These are phyloP conservation scores for Tylopilus sp. DNA, from an alignment of 768 basidiomycete species.

Conservation along the genomic window DNA sequence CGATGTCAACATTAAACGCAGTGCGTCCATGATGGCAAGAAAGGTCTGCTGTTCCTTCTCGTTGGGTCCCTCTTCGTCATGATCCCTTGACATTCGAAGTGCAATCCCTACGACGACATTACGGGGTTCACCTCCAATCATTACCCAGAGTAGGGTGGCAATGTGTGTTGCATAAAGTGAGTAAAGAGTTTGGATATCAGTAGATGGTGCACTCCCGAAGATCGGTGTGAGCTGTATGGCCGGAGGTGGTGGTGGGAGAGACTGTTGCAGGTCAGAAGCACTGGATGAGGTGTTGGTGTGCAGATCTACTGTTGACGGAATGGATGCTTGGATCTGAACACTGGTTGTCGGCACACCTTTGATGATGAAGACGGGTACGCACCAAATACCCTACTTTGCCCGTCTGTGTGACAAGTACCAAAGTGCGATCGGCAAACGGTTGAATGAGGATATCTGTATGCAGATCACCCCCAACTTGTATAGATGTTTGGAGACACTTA, in stretches of 20 bases:
- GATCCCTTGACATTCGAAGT: constrained; percentile 40
- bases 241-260: constrained; percentile 60
- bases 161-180: constrained; percentile 84
- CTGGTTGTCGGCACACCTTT: constrained; percentile 4
- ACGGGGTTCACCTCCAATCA: constrained; percentile 45
- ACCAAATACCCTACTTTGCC: constrained; percentile 91
- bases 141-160: constrained; percentile 77
- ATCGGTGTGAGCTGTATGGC: constrained; percentile 75
- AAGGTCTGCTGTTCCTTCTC: constrained; percentile 45
- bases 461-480: constrained; percentile 51
- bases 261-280: constrained; percentile 27
- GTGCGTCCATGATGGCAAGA: constrained; percentile 46
- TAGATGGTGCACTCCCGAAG: constrained; percentile 70
- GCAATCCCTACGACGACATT: constrained; percentile 77
- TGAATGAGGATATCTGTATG: constrained; percentile 78
- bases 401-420: constrained; percentile 88
- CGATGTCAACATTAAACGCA: constrained; percentile 40
- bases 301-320: constrained; percentile 63
- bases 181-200: constrained; percentile 67
- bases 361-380: constrained; percentile 16
- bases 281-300: constrained; percentile 38
- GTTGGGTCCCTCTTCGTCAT: constrained; percentile 26
- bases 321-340: constrained; percentile 71
- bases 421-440: constrained; percentile 69
- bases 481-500: constrained; percentile 40